A percentile compares a stretch with the other conserved stretches of the same genome.
phyloP scores from a whole-genome alignment of 768 basidiomycete genomes.

The Lanmaoa rubissima region DNA sequence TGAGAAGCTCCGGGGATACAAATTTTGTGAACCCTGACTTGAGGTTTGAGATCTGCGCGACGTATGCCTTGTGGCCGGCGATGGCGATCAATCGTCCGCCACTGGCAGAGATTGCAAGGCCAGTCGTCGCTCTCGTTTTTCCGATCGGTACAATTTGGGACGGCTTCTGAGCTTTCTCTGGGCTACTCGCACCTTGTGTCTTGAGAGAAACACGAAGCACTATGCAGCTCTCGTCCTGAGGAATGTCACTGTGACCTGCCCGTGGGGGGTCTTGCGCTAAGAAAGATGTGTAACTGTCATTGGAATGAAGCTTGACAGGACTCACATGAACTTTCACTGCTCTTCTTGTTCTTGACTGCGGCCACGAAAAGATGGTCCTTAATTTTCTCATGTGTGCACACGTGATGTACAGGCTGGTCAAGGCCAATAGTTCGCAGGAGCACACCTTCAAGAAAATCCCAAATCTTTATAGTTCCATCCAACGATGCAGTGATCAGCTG shows the following conservation, averaged over 20 bases:
- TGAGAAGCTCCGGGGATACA: constrained; percentile 74
- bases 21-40: constrained; percentile 77
- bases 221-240: constrained; percentile 44
- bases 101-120: constrained; percentile 70
- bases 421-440: constrained; percentile 74
- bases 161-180: constrained; percentile 44
- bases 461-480: constrained; percentile 83
- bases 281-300: not conserved
- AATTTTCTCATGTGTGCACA: constrained; percentile 69
- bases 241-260: not conserved
- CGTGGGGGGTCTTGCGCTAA: constrained; percentile 9
- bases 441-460: constrained; percentile 89
- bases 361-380: constrained; percentile 72
- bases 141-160: constrained; percentile 58
- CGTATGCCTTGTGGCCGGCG: constrained; percentile 75
- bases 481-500: constrained; percentile 85
- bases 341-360: constrained; percentile 50
- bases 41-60: constrained; percentile 56
- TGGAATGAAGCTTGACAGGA: not conserved
- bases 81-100: constrained; percentile 77
- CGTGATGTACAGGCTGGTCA: constrained; percentile 63
- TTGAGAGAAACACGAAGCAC: constrained; percentile 66
- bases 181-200: constrained; percentile 32
- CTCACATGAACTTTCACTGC: constrained; percentile 31
- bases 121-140: constrained; percentile 61